Evolutionary conservation across 768 basidiomycete species (phyloP), one percentile per base, ranked within the genome.

Genomic region (Gyrodon lividus): DNA sequence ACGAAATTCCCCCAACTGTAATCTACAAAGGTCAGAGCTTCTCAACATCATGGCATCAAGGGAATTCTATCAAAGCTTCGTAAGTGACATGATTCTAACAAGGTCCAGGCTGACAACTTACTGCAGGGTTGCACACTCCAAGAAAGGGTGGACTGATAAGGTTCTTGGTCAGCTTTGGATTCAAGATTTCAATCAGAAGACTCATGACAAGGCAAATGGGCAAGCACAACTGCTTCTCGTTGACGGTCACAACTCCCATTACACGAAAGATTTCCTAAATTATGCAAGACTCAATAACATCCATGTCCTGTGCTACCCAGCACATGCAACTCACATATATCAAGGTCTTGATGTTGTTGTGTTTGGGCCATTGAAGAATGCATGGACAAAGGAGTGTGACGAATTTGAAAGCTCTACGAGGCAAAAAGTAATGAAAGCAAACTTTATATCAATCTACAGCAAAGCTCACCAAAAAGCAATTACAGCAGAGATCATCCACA

Each of bases 221-320:
- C 39, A 58, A 13, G 46, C 53, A 19, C 59, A 67, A 2, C 52
- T 75, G 5, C 73, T 79, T 17, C 54, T 72, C n/a, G 66, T 79
- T n/a, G 74, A 79, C 63, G 75, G 78, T 9, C 78, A 80, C 46
- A 67, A 59, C 46, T 76, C 73, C 2, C 77, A 79, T 51, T 72
- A 66, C 52, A 70, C 68, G 6, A 37, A 47, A 7, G 60, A 47
- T 14, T 74, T 78, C 54, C 73, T 79, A 16, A 46, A 65, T 10
- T 73, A 71, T 59, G 71, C 72, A 2, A 54, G 55, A 6, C 45
- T 61, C 3, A 50, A 76, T 55, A 61, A 66, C 1, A 78, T 79
- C 24, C 43, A 62, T 31, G 60, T 78, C 12, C 50, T 78, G 2
- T 74, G 71, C 55, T 77, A 77, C 59, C 76, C 74, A 12, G 57